Evolutionary conservation across 2,329 filamentous ascomycete species (phyloP).

Genomic region (Venturia aucupariae): DNA sequence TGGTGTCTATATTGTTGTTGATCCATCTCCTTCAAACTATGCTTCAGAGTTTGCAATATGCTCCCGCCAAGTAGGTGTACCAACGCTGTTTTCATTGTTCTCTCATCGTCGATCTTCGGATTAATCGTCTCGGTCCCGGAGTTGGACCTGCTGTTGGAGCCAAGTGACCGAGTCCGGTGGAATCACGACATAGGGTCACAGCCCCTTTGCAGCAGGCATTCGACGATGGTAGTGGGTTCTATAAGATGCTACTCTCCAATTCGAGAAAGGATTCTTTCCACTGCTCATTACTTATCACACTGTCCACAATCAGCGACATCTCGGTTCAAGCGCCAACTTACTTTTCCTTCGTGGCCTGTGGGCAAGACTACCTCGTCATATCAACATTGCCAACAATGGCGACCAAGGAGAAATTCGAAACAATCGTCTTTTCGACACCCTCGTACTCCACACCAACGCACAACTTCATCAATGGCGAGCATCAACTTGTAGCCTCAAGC

Average conservation of each 20-base stretch:
- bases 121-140: neutral
- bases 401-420: neutral
- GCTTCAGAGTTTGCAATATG: neutral
- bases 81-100: neutral
- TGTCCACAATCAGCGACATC: neutral
- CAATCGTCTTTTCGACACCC: neutral
- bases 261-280: neutral
- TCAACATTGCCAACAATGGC: neutral
- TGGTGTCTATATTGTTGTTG: neutral
- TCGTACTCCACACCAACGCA: neutral
- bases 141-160: neutral
- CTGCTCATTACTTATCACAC: neutral
- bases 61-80: neutral
- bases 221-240: neutral
- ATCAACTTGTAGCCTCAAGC: neutral
- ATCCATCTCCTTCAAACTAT: neutral
- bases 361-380: neutral
- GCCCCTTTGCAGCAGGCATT: neutral
- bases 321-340: neutral
- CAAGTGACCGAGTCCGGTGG: constrained; percentile 1
- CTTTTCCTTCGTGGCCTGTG: neutral
- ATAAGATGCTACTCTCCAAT: neutral
- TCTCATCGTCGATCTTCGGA: neutral
- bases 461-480: neutral
- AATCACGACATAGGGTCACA: neutral